These are phyloP conservation scores for Rhazya stricta DNA, from an alignment of 257 asterid species.

Conservation along the genomic window DNA sequence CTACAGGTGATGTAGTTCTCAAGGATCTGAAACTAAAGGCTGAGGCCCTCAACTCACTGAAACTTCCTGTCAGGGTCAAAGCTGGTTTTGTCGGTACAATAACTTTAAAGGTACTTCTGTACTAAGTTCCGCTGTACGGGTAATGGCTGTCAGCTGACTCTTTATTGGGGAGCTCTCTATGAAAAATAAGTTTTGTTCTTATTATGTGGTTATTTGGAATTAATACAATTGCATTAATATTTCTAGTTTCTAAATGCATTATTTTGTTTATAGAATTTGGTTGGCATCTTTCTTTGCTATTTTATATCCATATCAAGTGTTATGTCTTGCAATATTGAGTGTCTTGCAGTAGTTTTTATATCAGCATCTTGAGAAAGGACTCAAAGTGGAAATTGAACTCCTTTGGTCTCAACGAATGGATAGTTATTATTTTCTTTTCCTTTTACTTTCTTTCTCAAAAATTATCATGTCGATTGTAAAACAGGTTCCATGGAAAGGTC, in stretches of 20 bases:
- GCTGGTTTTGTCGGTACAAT: constrained; percentile 95
- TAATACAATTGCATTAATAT: not conserved
- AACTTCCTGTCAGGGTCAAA: constrained; percentile 89
- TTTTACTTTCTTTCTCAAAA: not conserved
- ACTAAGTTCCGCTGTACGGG: constrained; percentile 12
- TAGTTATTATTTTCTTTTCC: not conserved
- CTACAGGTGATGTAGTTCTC: constrained; percentile 92
- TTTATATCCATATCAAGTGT: not conserved
- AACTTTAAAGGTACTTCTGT: constrained; percentile 72
- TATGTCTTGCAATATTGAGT: not conserved
- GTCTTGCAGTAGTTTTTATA: not conserved
- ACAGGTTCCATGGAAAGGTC: constrained; percentile 99
- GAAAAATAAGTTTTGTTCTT: not conserved
- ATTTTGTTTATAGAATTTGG: not conserved
- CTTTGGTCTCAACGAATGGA: not conserved
- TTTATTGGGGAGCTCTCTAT: not conserved
- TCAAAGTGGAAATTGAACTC: not conserved
- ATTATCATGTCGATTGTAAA: not conserved
- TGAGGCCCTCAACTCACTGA: constrained; percentile 88
- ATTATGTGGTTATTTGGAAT: not conserved
- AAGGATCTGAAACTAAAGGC: constrained; percentile 90
- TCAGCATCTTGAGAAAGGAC: not conserved
- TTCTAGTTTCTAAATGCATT: not conserved
- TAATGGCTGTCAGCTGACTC: not conserved
- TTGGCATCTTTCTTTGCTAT: not conserved